Conservation (phyloP, 768 basidiomycete genomes). For the Lactarius quietus region DNA sequence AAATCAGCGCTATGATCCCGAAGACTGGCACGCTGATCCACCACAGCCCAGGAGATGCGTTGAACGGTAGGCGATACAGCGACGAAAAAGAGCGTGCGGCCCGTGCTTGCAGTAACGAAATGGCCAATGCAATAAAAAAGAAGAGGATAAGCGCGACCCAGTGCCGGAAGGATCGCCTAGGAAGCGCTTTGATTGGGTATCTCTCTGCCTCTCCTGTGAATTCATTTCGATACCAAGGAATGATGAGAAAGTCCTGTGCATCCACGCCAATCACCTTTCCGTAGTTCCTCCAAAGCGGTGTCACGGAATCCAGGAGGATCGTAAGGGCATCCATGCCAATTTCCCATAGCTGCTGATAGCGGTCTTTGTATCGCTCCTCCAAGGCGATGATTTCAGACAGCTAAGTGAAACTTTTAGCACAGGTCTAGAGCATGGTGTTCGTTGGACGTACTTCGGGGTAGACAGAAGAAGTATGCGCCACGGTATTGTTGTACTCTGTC, state of each 20-base stretch:
- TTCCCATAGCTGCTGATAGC: constrained; percentile 80
- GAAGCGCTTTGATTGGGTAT: constrained; percentile 56
- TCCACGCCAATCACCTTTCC: constrained; percentile 81
- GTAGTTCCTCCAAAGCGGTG: constrained; percentile 78
- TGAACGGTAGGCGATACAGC: constrained; percentile 54
- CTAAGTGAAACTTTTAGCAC: constrained; percentile 36
- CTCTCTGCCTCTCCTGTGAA: constrained; percentile 74
- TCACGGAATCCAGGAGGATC: constrained; percentile 68
- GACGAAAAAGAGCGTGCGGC: constrained; percentile 53
- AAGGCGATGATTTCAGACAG: constrained; percentile 65
- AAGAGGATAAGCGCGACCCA: constrained; percentile 62
- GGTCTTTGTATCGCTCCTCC: constrained; percentile 76
- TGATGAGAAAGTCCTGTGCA: constrained; percentile 74
- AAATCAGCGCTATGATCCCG: constrained; percentile 58
- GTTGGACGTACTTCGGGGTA: constrained; percentile 63
- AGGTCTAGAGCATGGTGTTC: neutral
- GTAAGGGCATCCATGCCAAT: constrained; percentile 76
- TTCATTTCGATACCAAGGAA: constrained; percentile 79
- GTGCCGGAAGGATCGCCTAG: constrained; percentile 61
- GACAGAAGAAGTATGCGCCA: constrained; percentile 65
- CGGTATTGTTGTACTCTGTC: constrained; percentile 57
- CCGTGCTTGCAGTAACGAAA: constrained; percentile 54
- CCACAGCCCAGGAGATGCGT: constrained; percentile 57
- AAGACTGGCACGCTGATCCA: constrained; percentile 63
- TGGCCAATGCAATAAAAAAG: constrained; percentile 42